Evolutionary conservation across 225 moss, liverwort and hornwort species (phyloP).

Genomic region (Rhytidiadelphus loreus): DNA sequence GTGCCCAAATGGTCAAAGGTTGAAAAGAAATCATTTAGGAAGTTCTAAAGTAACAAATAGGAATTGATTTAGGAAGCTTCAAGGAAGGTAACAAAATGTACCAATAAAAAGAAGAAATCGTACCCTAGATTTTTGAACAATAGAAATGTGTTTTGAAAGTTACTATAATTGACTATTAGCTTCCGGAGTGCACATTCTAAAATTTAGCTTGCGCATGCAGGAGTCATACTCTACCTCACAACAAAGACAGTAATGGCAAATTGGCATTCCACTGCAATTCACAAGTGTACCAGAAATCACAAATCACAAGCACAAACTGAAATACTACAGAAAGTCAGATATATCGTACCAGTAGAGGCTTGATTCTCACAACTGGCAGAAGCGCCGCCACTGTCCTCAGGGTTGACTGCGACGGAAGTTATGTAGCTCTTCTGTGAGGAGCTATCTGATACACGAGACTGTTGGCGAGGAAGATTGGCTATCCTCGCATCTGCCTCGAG

Average conservation of each 20-base stretch:
- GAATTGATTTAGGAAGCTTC: background rate
- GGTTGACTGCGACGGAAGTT: constrained; percentile 38
- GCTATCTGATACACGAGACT: constrained; percentile 70
- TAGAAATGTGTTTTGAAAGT: background rate
- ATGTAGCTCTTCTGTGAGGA: constrained; percentile 81
- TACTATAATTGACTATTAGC: background rate
- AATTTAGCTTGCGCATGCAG: background rate
- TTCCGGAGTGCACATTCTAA: background rate
- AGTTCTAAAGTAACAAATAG: background rate
- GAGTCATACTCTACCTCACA: background rate
- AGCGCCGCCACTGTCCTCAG: constrained; percentile 49
- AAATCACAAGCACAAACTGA: background rate
- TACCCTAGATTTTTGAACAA: background rate
- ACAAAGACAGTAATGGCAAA: background rate
- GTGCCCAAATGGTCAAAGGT: background rate
- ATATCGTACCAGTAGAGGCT: constrained; percentile 29
- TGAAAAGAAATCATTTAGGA: background rate
- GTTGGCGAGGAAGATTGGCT: constrained; percentile 44
- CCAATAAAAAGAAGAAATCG: background rate
- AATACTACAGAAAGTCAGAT: background rate
- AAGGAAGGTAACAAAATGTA: background rate
- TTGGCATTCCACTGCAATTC: background rate
- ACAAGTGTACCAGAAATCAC: background rate
- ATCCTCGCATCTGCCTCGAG: constrained; percentile 27
- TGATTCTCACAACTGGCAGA: constrained; percentile 55